Percentiles rank a stretch among this genome's conserved stretches.
Evolutionary conservation across 1,284 basidiomycete genomes (phyloP).

Genomic region (Vanrija sp.): DNA sequence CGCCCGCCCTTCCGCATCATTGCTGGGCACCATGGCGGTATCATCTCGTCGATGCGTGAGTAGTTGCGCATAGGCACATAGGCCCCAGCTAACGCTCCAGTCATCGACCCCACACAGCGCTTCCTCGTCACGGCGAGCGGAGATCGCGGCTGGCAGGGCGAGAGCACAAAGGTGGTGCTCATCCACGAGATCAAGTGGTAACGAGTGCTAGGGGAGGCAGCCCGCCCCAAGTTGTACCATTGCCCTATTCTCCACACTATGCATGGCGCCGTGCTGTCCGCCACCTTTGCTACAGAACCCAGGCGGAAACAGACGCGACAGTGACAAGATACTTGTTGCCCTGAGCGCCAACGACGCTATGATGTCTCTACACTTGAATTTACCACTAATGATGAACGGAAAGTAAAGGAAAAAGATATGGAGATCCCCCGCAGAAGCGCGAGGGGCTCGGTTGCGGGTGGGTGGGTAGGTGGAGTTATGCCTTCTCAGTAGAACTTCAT

Average conservation of each 20-base stretch:
- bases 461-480: too few relatives aligned
- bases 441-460: too few relatives aligned
- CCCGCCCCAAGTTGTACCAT: not conserved
- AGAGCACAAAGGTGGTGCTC: conserved; percentile 80
- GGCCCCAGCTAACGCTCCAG: conserved; percentile 50
- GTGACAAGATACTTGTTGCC: too few relatives aligned
- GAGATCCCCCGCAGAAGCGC: too few relatives aligned
- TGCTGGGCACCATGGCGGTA: conserved; percentile 91
- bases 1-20: conserved; percentile 86
- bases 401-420: too few relatives aligned
- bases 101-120: conserved; percentile 76
- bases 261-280: not conserved
- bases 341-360: too few relatives aligned
- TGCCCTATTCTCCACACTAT: not conserved
- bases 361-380: too few relatives aligned
- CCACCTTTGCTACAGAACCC: too few relatives aligned
- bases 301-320: too few relatives aligned
- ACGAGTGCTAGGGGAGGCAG: not conserved
- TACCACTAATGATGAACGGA: too few relatives aligned
- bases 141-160: conserved; percentile 87
- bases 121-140: conserved; percentile 91
- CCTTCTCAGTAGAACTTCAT: too few relatives aligned
- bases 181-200: conserved; percentile 75
- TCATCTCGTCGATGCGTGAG: conserved; percentile 82
- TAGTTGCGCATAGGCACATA: conserved; percentile 11